phyloP scores from a whole-genome alignment of 1,284 basidiomycete genomes.

The Baeospora myosura region DNA sequence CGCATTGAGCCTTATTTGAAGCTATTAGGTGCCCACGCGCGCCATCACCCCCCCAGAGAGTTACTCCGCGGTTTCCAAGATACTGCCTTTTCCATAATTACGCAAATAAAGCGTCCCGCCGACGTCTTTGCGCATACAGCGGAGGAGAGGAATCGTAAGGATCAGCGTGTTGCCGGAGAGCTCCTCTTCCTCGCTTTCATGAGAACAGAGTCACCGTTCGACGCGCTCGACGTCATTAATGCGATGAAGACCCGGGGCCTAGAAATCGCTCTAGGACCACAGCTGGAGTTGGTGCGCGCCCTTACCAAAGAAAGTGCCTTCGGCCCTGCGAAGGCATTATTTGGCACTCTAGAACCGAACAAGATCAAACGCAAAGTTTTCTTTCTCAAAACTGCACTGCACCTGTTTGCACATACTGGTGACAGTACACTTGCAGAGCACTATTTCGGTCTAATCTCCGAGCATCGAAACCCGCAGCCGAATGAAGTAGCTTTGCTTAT shows the following conservation, averaged over 20 bases:
- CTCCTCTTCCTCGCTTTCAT: conserved; percentile 36
- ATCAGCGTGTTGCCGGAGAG: conserved; percentile 26
- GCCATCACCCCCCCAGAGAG: too few relatives aligned
- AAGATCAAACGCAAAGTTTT: conserved; percentile 16
- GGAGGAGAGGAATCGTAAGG: conserved; percentile 20
- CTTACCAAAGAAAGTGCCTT: conserved; percentile 36
- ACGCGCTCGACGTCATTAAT: conserved; percentile 37
- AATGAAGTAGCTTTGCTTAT: conserved; percentile 40
- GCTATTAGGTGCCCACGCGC: conserved; percentile 11
- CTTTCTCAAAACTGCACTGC: conserved; percentile 41
- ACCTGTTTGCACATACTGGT: conserved; percentile 46
- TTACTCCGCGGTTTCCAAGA: conserved; percentile 19
- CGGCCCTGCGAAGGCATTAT: conserved; percentile 39
- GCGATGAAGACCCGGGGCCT: conserved; percentile 33
- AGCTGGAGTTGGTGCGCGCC: conserved; percentile 34
- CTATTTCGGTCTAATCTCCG: conserved; percentile 33
- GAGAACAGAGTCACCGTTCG: conserved; percentile 23
- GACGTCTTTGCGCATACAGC: conserved; percentile 25
- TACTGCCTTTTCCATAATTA: conserved; percentile 13
- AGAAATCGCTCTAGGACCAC: conserved; percentile 20
- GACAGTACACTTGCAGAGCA: conserved; percentile 35
- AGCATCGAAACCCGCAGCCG: conserved; percentile 20
- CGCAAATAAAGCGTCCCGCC: conserved; percentile 29
- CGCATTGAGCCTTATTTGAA: conserved; percentile 26
- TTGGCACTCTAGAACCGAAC: conserved; percentile 18